Conservation (phyloP, 176 grass and related monocot genomes). For the Hordeum marinum region DNA sequence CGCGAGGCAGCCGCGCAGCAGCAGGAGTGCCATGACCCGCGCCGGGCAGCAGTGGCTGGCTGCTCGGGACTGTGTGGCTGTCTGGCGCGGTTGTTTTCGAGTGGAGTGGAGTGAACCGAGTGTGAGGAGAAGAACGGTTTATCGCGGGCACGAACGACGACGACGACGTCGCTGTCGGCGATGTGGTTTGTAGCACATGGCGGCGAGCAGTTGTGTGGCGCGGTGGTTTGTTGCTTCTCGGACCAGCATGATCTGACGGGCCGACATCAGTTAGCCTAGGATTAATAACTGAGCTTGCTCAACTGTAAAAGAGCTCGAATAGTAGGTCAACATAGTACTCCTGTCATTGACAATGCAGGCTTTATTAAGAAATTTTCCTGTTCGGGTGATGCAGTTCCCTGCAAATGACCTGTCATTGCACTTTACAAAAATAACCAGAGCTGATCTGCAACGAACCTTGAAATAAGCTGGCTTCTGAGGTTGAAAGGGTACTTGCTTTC, state of each 20-base stretch:
- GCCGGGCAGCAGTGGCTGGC: not conserved
- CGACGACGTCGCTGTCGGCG: not conserved
- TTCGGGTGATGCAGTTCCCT: no score
- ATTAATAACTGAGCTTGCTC: no score
- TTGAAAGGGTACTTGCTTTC: no score
- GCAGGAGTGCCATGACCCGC: constrained; percentile 13
- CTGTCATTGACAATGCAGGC: no score
- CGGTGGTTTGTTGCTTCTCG: not conserved
- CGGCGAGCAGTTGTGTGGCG: not conserved
- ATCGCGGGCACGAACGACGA: not conserved
- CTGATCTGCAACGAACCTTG: no score
- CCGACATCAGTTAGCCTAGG: not conserved
- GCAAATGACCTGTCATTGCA: no score
- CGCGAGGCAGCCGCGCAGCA: constrained; percentile 11
- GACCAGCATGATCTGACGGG: not conserved
- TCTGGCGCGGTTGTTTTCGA: not conserved
- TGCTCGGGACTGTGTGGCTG: not conserved
- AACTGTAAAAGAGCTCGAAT: no score
- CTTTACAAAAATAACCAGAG: no score
- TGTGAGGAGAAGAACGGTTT: not conserved
- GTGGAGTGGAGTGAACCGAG: not conserved
- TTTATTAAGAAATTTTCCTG: no score
- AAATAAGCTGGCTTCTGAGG: no score
- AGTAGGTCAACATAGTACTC: no score
- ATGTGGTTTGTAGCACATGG: not conserved